These are phyloP conservation scores for Colletotrichum eremochloae DNA, from an alignment of 2,329 filamentous ascomycete genomes.

Conservation along the genomic window DNA sequence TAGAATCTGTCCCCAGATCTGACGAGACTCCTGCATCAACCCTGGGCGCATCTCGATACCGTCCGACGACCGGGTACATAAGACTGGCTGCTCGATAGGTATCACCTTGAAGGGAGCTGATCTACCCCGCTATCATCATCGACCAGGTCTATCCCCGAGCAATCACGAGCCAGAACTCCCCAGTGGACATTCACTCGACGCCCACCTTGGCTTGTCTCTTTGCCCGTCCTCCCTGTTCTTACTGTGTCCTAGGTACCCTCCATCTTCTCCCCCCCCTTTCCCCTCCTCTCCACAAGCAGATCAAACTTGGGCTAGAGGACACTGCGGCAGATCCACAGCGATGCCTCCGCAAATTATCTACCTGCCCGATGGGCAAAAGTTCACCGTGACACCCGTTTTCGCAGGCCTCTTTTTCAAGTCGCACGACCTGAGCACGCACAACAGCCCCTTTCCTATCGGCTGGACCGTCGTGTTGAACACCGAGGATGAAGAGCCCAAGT, in stretches of 20 bases:
- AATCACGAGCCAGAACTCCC: background rate
- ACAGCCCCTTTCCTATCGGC: conserved; percentile 82
- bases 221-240: background rate
- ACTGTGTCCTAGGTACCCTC: conserved; percentile 10
- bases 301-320: conserved; percentile 4
- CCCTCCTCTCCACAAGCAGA: conserved; percentile 12
- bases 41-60: conserved; percentile 9
- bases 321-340: conserved; percentile 23
- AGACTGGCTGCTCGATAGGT: conserved; percentile 15
- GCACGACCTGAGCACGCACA: conserved; percentile 77
- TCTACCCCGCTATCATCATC: conserved; percentile 37
- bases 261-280: background rate
- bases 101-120: conserved; percentile 18
- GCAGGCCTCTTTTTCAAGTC: conserved; percentile 92
- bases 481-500: conserved; percentile 56
- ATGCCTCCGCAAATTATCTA: conserved; percentile 67
- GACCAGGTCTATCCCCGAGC: conserved; percentile 6
- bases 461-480: conserved; percentile 92
- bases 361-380: conserved; percentile 88
- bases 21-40: conserved; percentile 19
- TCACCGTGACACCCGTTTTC: conserved; percentile 87
- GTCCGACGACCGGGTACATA: conserved; percentile 24
- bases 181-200: background rate
- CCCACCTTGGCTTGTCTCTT: conserved; percentile 1
- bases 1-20: conserved; percentile 38